Percentiles rank a stretch among this genome's conserved stretches.
Evolutionary conservation across 768 basidiomycete genomes (phyloP).

Genomic region (Rhodosporidiobolus sp.): DNA sequence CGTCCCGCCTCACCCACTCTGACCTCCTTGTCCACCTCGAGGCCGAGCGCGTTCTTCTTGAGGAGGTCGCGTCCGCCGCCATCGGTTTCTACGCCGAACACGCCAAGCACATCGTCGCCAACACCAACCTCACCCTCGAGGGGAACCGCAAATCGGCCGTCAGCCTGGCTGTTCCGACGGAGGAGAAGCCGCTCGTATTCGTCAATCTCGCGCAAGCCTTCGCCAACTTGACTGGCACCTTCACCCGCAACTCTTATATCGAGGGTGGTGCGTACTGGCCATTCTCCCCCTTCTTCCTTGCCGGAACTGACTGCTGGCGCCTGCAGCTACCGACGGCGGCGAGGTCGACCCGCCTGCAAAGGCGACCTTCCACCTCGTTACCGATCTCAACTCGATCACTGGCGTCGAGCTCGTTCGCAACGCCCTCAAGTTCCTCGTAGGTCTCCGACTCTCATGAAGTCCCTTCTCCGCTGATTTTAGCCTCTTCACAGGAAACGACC

Average conservation of each 20-base stretch:
- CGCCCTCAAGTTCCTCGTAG: constrained; percentile 64
- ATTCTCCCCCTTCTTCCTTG: background rate
- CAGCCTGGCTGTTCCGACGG: constrained; percentile 6
- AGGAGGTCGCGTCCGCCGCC: background rate
- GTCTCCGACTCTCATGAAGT: constrained; percentile 28
- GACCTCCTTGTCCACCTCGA: background rate
- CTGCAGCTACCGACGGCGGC: background rate
- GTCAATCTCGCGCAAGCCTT: constrained; percentile 25
- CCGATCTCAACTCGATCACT: constrained; percentile 67
- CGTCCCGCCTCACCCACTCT: background rate
- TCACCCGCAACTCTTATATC: constrained; percentile 11
- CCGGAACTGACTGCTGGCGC: background rate
- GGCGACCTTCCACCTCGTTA: constrained; percentile 60
- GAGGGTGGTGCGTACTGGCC: constrained; percentile 16
- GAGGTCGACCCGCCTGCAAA: constrained; percentile 19
- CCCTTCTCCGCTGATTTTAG: constrained; percentile 46
- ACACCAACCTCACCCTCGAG: constrained; percentile 3
- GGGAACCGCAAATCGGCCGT: background rate
- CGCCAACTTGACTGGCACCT: background rate
- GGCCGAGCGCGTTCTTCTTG: constrained; percentile 3
- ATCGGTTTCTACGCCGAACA: background rate
- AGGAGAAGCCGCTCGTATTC: constrained; percentile 10
- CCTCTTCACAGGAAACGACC: constrained; percentile 1
- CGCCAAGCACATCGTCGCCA: constrained; percentile 9
- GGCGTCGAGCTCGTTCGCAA: constrained; percentile 63